phyloP scores from a whole-genome alignment of 140 eudicot species.

The Bidens hawaiensis region DNA sequence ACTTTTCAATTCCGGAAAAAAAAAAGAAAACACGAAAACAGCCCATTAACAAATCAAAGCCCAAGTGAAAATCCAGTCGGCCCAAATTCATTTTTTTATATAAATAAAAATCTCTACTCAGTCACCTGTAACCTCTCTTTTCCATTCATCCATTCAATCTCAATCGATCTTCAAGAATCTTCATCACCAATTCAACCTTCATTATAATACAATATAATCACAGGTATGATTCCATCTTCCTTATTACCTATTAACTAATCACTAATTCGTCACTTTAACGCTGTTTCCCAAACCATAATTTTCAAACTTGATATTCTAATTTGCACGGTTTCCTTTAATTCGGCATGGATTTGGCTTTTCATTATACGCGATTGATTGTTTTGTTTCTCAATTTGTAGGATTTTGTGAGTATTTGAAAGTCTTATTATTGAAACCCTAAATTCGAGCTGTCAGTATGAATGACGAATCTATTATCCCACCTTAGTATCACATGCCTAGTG shows the following conservation, averaged over 20 bases:
- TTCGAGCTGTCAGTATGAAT: too few species aligned
- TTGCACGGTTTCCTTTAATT: too few species aligned
- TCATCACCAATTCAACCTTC: not conserved
- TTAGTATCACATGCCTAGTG: too few species aligned
- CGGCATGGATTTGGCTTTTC: too few species aligned
- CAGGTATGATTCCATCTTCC: not conserved
- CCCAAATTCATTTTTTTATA: not conserved
- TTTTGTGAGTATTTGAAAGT: too few species aligned
- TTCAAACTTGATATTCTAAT: too few species aligned
- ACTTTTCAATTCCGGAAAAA: too few species aligned
- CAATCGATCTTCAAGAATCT: not conserved
- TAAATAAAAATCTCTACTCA: not conserved
- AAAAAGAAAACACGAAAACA: too few species aligned
- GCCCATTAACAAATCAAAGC: not conserved
- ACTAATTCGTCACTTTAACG: not conserved
- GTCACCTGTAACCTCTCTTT: not conserved
- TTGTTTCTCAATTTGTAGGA: too few species aligned
- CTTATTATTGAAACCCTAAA: too few species aligned
- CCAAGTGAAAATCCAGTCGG: not conserved
- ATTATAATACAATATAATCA: not conserved
- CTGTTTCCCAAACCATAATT: constrained; percentile 13
- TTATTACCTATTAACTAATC: not conserved
- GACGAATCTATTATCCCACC: too few species aligned
- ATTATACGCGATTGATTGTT: too few species aligned
- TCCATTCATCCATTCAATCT: not conserved